phyloP scores from a whole-genome alignment of 2,329 filamentous ascomycete species.

The Aquanectria penicillioides region DNA sequence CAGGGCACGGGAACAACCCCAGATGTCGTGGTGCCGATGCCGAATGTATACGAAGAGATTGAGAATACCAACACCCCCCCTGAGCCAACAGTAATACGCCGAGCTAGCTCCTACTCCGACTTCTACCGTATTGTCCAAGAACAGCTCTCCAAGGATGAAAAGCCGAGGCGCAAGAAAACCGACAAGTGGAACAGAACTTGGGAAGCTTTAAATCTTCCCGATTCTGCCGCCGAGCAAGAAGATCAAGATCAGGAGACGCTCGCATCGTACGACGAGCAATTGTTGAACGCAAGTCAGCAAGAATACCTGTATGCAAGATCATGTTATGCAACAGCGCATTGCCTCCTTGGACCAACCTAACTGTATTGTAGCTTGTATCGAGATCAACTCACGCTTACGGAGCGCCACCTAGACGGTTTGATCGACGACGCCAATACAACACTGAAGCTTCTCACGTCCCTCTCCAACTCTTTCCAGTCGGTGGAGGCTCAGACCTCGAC shows the following conservation, averaged over 20 bases:
- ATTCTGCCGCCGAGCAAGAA: constrained; percentile 30
- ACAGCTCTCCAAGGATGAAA: constrained; percentile 63
- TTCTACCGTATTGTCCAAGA: constrained; percentile 73
- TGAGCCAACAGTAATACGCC: constrained; percentile 69
- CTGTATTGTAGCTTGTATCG: constrained; percentile 70
- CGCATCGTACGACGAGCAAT: constrained; percentile 65
- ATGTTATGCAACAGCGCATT: background rate
- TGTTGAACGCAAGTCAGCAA: constrained; percentile 85
- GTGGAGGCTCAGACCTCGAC: constrained; percentile 93
- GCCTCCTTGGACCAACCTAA: constrained; percentile 41
- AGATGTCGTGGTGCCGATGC: constrained; percentile 65
- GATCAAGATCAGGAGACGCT: constrained; percentile 34
- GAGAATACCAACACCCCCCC: constrained; percentile 69
- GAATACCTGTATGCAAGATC: constrained; percentile 76
- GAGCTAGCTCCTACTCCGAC: constrained; percentile 80
- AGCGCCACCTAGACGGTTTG: constrained; percentile 83
- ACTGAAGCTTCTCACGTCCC: constrained; percentile 77
- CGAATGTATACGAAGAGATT: constrained; percentile 67
- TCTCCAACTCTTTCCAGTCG: constrained; percentile 86
- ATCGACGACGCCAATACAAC: constrained; percentile 81
- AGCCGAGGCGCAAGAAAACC: constrained; percentile 51
- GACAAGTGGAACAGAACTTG: constrained; percentile 55
- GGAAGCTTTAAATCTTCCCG: constrained; percentile 59
- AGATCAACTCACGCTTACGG: constrained; percentile 82
- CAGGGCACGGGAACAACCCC: constrained; percentile 64